Conservation (phyloP, 1,284 basidiomycete species). For the Coniferiporia sulphurascens region DNA sequence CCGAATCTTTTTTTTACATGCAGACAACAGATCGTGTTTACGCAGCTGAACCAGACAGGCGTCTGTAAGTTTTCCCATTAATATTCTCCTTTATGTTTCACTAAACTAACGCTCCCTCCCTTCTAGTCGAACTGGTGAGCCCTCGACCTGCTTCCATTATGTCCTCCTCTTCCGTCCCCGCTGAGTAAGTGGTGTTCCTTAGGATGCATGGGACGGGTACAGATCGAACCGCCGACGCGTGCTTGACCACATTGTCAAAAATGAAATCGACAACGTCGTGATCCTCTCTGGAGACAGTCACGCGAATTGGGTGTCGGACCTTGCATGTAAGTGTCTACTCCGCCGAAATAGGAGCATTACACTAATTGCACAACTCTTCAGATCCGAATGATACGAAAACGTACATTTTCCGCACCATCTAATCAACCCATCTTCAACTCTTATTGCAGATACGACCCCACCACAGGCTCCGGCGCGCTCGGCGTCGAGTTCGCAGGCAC, state of each 20-base stretch:
- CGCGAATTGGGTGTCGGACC: slow-evolving; percentile 58
- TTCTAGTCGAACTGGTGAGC: slow-evolving; percentile 17
- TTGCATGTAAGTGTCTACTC: slow-evolving; percentile 40
- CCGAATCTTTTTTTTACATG: neutral
- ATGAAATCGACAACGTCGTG: slow-evolving; percentile 54
- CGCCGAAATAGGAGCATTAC: neutral
- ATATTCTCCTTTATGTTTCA: neutral
- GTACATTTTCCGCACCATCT: slow-evolving; percentile 25
- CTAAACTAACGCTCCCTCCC: too few relatives aligned
- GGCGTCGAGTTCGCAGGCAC: slow-evolving; percentile 68
- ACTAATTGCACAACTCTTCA: slow-evolving; percentile 17
- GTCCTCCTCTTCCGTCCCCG: neutral
- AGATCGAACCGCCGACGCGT: slow-evolving; percentile 51
- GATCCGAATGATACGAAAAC: slow-evolving; percentile 47
- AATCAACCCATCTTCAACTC: neutral
- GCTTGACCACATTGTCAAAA: slow-evolving; percentile 46
- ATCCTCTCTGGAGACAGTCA: slow-evolving; percentile 64
- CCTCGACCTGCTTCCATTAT: neutral
- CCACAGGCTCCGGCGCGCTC: slow-evolving; percentile 49
- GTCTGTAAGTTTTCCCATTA: slow-evolving; percentile 31
- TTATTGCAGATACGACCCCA: slow-evolving; percentile 42
- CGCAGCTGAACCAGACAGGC: slow-evolving; percentile 39
- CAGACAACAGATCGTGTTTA: slow-evolving; percentile 55
- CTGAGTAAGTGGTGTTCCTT: slow-evolving; percentile 17
- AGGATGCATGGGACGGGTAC: slow-evolving; percentile 67